Evolutionary conservation across 768 basidiomycete species (phyloP), one percentile per base, ranked within the genome.

Genomic region (Mycena filopes): DNA sequence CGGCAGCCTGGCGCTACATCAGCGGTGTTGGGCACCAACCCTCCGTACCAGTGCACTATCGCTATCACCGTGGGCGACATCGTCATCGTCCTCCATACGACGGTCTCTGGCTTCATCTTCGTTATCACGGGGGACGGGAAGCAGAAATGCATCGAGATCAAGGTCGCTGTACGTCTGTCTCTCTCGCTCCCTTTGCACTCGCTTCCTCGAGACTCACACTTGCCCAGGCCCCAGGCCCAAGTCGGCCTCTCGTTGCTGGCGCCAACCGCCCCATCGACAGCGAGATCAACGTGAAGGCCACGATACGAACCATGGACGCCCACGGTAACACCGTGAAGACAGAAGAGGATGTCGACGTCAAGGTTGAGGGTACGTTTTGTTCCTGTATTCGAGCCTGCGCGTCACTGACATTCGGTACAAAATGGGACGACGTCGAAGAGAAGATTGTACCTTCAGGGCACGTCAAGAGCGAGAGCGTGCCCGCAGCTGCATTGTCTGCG

Each of bases 71-170:
- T 21, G 46, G 38, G 20, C 11, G 54, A 38, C 23, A 55, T 55
- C 13, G 26, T 63, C 46, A 20, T 63, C 45, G 43, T 63, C 2
- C 53, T 63, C 28, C 25, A 63, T 28, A 55, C 61, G 4, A 2
- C 42, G 2, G 54, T 63, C n/a, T 11, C 53, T 21, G 61, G 61
- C 26, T 48, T 46, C 1, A 46, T 63, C 11, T 63, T 31, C 23
- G 55, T 63, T 21, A 49, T 48, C 20, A 55, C 54, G 1, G 61
- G 36, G n/a, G 54, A 55, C 16, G 54, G 38, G 13, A 28, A 41
- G 53, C 54, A 38, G 13, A 55, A 33, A 12, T 63, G 54, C 40
- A 47, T 63, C 40, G 61, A 63, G 38, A 41, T 63, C 12, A 55
- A 42, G 28, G 26, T 63, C 20, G 46, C 55, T 5, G 61, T 63